Percentiles rank a stretch among this genome's conserved stretches.
phyloP scores from a whole-genome alignment of 2,329 filamentous ascomycete genomes.

The Pseudocercospora crystallina region DNA sequence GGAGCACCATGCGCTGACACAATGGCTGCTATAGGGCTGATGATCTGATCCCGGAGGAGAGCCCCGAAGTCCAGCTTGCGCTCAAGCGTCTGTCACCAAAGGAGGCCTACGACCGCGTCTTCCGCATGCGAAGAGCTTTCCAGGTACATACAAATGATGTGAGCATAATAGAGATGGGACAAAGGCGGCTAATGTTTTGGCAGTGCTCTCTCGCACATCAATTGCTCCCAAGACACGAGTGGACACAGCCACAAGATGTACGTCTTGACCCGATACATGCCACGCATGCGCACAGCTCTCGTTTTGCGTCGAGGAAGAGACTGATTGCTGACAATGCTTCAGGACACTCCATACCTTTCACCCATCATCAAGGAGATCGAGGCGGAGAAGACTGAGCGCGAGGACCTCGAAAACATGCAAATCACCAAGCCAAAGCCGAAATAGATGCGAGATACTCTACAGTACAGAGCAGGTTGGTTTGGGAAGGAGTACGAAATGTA shows the following conservation, averaged over 20 bases:
- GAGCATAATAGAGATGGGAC: conserved; percentile 5
- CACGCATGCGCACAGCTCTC: background rate
- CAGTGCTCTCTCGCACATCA: conserved; percentile 67
- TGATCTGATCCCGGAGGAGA: conserved; percentile 92
- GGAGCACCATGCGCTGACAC: conserved; percentile 13
- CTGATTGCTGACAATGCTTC: conserved; percentile 10
- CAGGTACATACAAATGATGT: conserved; percentile 58
- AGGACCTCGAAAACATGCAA: conserved; percentile 67
- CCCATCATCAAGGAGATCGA: conserved; percentile 69
- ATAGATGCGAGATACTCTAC: conserved; percentile 1
- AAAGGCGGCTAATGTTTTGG: conserved; percentile 20
- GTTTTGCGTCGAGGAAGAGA: background rate
- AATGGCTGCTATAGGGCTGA: conserved; percentile 66
- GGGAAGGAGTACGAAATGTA: conserved; percentile 15
- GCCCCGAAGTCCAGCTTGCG: conserved; percentile 79
- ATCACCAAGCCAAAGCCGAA: conserved; percentile 48
- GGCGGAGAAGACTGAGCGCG: conserved; percentile 64
- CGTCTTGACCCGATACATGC: conserved; percentile 12
- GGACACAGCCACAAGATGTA: conserved; percentile 69
- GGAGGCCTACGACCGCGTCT: conserved; percentile 94
- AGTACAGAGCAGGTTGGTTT: background rate
- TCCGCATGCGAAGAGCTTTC: conserved; percentile 91
- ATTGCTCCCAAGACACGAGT: conserved; percentile 63
- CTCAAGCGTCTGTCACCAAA: conserved; percentile 87
- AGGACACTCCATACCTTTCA: conserved; percentile 67